A percentile compares a stretch with the other conserved stretches of the same genome.
phyloP scores from a whole-genome alignment of 768 basidiomycete species.

The Kondoa subrosea region DNA sequence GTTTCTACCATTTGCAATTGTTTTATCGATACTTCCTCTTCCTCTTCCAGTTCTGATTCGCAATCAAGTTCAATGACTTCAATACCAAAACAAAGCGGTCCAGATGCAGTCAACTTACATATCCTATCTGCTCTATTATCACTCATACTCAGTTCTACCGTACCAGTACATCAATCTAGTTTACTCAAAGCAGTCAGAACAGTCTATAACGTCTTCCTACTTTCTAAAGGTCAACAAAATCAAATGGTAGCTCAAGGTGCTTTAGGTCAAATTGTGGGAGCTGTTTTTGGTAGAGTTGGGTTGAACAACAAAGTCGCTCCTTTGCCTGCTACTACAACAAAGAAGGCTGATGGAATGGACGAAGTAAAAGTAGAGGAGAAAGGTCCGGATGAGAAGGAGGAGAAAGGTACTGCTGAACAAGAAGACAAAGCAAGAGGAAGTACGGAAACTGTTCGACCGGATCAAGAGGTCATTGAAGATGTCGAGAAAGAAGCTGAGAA shows the following conservation, averaged over 20 bases:
- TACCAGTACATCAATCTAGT: slow-evolving; percentile 80
- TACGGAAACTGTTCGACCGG: neutral
- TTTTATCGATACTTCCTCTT: slow-evolving; percentile 24
- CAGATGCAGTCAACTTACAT: slow-evolving; percentile 58
- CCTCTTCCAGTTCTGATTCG: slow-evolving; percentile 46
- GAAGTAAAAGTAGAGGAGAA: neutral
- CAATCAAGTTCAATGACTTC: slow-evolving; percentile 30
- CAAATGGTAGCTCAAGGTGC: slow-evolving; percentile 98
- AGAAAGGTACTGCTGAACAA: neutral
- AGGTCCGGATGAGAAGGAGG: slow-evolving; percentile 2
- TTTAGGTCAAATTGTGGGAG: slow-evolving; percentile 93
- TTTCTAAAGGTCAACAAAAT: slow-evolving; percentile 75
- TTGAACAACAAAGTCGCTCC: slow-evolving; percentile 3
- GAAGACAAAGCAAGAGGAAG: neutral
- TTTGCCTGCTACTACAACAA: neutral
- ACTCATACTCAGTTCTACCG: slow-evolving; percentile 44
- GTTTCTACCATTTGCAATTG: slow-evolving; percentile 58
- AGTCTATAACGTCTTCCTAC: slow-evolving; percentile 92
- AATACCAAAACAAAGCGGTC: slow-evolving; percentile 20
- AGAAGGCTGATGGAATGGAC: slow-evolving; percentile 6
- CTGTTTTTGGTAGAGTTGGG: slow-evolving; percentile 60
- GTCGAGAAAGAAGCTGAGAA: slow-evolving; percentile 7
- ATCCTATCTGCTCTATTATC: slow-evolving; percentile 89
- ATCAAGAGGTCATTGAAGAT: slow-evolving; percentile 47
- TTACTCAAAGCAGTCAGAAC: slow-evolving; percentile 90